Conservation (phyloP, 2,329 filamentous ascomycete genomes). For the Fusarium luffae region DNA sequence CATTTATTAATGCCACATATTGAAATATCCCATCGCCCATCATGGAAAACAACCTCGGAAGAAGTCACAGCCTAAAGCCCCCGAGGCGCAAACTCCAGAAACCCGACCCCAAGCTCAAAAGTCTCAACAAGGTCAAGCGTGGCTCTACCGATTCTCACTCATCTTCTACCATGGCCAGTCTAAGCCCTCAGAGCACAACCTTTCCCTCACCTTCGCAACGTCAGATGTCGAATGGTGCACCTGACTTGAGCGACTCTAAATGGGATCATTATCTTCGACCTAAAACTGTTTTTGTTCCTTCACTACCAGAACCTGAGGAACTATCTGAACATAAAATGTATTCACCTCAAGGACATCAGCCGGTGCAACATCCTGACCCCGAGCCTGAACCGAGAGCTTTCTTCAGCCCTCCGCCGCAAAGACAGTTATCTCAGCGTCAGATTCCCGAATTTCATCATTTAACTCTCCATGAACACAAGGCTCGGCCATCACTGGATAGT, state of each 20-base stretch:
- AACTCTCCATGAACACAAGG: constrained; percentile 30
- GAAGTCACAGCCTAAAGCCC: constrained; percentile 42
- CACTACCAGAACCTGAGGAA: constrained; percentile 33
- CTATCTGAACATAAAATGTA: constrained; percentile 14
- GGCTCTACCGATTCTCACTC: constrained; percentile 42
- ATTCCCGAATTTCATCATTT: constrained; percentile 46
- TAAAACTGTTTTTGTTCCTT: constrained; percentile 34
- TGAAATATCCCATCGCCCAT: constrained; percentile 15
- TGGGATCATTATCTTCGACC: constrained; percentile 46
- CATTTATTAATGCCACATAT: constrained; percentile 24
- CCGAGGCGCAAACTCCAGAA: constrained; percentile 48
- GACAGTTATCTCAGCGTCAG: constrained; percentile 33
- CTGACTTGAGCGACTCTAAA: constrained; percentile 46
- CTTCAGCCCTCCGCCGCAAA: constrained; percentile 19
- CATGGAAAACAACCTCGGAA: constrained; percentile 24
- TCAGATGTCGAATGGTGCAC: constrained; percentile 35
- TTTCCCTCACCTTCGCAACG: constrained; percentile 36
- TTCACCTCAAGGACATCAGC: constrained; percentile 1
- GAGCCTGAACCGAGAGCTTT: constrained; percentile 30
- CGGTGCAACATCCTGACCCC: not conserved
- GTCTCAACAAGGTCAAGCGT: constrained; percentile 39
- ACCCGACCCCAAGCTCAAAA: constrained; percentile 46
- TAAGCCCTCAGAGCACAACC: constrained; percentile 27
- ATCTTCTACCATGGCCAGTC: constrained; percentile 33
- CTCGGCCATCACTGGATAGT: constrained; percentile 43